Evolutionary conservation across 1,139 yeast genomes (phyloP).

Genomic region (Chernovozyma aurita): DNA sequence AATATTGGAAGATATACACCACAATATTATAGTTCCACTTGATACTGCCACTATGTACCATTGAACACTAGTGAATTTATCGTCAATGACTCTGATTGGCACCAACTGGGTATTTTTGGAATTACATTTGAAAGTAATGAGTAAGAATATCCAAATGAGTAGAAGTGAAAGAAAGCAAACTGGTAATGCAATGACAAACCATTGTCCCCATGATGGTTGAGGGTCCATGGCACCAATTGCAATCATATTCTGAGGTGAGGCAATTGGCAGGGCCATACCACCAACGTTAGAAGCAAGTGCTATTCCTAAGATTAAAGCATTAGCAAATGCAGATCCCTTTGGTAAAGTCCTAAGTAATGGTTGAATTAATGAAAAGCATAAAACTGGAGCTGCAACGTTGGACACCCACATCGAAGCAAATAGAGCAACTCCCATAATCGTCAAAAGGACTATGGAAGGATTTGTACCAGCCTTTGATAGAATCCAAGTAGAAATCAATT

Average conservation of each 20-base stretch:
- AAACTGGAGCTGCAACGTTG: conserved; percentile 74
- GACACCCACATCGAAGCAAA: conserved; percentile 78
- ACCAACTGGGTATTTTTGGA: conserved; percentile 39
- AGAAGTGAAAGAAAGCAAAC: conserved; percentile 52
- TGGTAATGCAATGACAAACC: conserved; percentile 69
- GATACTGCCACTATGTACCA: conserved; percentile 57
- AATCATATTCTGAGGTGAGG: conserved; percentile 74
- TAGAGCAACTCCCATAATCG: conserved; percentile 64
- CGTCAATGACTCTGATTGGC: conserved; percentile 55
- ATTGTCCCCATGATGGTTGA: conserved; percentile 73
- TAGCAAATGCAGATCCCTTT: conserved; percentile 55
- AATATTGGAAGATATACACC: conserved; percentile 66
- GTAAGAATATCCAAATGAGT: conserved; percentile 53
- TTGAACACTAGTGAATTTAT: conserved; percentile 55
- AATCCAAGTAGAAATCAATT: conserved; percentile 61
- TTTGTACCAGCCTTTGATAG: conserved; percentile 61
- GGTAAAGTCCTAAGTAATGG: conserved; percentile 63
- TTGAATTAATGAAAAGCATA: conserved; percentile 63
- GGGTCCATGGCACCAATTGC: conserved; percentile 66
- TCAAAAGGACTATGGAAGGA: conserved; percentile 57
- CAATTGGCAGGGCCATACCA: conserved; percentile 79
- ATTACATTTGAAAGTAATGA: conserved; percentile 52
- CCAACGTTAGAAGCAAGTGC: conserved; percentile 71
- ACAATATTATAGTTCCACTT: conserved; percentile 54
- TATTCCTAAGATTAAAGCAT: conserved; percentile 64